Percentiles rank a stretch among this genome's conserved stretches.
phyloP scores from a whole-genome alignment of 2,329 filamentous ascomycete species.

The Ploettnerulaceae sp. region DNA sequence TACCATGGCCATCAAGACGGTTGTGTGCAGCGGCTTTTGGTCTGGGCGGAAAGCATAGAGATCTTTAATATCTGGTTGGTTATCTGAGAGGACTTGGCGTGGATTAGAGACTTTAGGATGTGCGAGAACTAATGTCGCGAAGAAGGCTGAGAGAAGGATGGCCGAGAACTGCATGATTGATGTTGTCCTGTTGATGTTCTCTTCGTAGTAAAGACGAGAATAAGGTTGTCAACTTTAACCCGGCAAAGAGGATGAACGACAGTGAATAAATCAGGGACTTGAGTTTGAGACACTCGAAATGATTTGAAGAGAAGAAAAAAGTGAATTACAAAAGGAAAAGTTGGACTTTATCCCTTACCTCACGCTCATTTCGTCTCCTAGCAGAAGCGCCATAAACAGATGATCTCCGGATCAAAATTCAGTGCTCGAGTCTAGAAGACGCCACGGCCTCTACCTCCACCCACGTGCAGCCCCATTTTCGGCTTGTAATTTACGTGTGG shows the following conservation, averaged over 20 bases:
- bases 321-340: not conserved
- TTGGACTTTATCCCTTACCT: not conserved
- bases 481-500: too few species aligned
- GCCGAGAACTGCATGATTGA: constrained; percentile 7
- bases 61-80: constrained; percentile 12
- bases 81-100: not conserved
- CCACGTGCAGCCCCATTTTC: constrained; percentile 6
- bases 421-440: not conserved
- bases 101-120: constrained; percentile 22
- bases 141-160: not conserved
- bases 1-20: constrained; percentile 16
- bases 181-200: not conserved
- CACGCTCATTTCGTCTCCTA: not conserved
- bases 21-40: constrained; percentile 19
- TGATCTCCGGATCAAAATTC: not conserved
- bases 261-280: too few species aligned
- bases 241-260: not conserved
- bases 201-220: not conserved
- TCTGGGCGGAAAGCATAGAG: constrained; percentile 9
- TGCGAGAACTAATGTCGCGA: constrained; percentile 2
- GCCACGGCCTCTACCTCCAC: constrained; percentile 6
- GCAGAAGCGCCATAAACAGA: not conserved
- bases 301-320: not conserved
- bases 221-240: not conserved
- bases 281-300: too few species aligned